Base-by-base conservation (phyloP, 2,329 filamentous ascomycete species). In the Xylariales sp. region DNA sequence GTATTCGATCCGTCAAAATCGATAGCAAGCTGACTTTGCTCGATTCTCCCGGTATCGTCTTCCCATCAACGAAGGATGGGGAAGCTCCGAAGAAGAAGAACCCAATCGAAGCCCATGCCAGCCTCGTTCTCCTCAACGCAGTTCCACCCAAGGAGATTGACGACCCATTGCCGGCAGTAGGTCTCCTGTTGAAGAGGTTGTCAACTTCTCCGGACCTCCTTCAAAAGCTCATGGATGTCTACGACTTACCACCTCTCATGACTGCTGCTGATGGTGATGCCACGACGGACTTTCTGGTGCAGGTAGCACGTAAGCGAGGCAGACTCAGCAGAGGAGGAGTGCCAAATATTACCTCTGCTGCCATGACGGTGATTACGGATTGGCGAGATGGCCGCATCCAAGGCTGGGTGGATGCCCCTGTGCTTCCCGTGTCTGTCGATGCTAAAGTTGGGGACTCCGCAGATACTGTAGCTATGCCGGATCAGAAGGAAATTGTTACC, bases 331-430 rank as follows among this genome's bases (percentile, higher is more conserved):
- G 86, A 52, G 90, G 91, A 15, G 93, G 93, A 47, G 76, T 97
- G 12, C 93, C 93, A 31, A 98, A 97, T 64, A 65, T 97, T 45
- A 74, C 81, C 51, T 82, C 86, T 40, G 91, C 93, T 6, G 93
- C 91, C 48, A 91, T 93, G 76, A 85, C 88, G 1, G 90, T 98
- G 42, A 81, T 98, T 44, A 93, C 82, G n/a, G 93, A 98, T 69
- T 95, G 93, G 88, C 80, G 93, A 52, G 91, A 97, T 61, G 91
- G 90, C 19, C 80, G 93, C 39, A 94, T 98, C 54, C 88, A 94
- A 65, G 90, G 90, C 43, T 95, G 90, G 90, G 78, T 83, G 35
- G 85, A 89, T 53, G 78, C 88, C 3, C 89, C 90, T 6, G 73
- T 76, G 25, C 65, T 88, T 45, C 68, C 77, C 14, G 50, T 50